Evolutionary conservation across 306 rosid genomes (phyloP).

Genomic region (Inga laurina): DNA sequence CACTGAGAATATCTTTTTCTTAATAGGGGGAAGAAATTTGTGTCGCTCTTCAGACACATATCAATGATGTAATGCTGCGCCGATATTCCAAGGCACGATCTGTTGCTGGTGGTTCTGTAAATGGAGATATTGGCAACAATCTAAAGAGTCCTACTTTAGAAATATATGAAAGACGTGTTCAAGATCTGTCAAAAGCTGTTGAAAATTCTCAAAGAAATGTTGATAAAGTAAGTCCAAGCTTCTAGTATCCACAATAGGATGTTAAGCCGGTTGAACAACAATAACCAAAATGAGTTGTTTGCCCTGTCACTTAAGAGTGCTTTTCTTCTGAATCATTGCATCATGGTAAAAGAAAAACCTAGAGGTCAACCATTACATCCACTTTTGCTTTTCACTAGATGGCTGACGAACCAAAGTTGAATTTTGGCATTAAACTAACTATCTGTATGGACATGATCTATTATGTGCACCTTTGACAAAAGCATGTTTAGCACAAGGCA

Average conservation of each 20-base stretch:
- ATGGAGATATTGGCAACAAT: slow-evolving; percentile 67
- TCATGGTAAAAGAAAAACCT: slow-evolving; percentile 6
- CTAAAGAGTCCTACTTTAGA: slow-evolving; percentile 60
- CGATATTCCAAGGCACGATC: slow-evolving; percentile 91
- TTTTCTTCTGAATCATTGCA: slow-evolving; percentile 13
- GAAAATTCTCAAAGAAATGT: slow-evolving; percentile 84
- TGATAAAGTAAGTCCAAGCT: slow-evolving; percentile 64
- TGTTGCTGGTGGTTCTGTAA: slow-evolving; percentile 53
- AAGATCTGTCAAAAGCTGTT: slow-evolving; percentile 71
- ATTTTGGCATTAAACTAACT: neutral
- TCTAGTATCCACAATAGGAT: slow-evolving; percentile 14
- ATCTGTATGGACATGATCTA: neutral
- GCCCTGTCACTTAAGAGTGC: neutral
- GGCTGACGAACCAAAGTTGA: neutral
- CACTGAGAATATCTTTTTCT: slow-evolving; percentile 16
- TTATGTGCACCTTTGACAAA: neutral
- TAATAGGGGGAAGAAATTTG: slow-evolving; percentile 97
- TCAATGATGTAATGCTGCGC: slow-evolving; percentile 97
- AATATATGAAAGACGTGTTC: slow-evolving; percentile 67
- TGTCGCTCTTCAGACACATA: slow-evolving; percentile 97
- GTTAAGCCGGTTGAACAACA: slow-evolving; percentile 10
- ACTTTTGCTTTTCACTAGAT: neutral
- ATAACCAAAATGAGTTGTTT: slow-evolving; percentile 21
- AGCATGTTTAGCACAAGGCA: neutral
- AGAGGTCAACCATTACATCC: neutral